These are phyloP conservation scores for Linum trigynum DNA, from an alignment of 345 rosid genomes.

Conservation along the genomic window DNA sequence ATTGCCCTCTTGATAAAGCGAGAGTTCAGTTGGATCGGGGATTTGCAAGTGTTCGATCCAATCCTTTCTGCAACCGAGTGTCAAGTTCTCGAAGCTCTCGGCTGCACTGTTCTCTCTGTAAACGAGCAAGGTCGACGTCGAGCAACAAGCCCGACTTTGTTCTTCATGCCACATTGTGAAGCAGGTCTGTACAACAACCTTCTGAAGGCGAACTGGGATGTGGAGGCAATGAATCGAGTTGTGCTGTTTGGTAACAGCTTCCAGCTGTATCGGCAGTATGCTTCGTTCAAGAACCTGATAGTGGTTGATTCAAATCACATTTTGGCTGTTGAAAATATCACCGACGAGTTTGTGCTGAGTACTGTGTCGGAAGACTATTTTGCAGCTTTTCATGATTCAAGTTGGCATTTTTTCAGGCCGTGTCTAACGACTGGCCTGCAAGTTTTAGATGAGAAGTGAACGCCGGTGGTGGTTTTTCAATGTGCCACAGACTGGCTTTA, in stretches of 20 bases:
- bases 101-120: slow-evolving; percentile 55
- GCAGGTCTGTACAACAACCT: slow-evolving; percentile 67
- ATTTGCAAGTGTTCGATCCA: slow-evolving; percentile 76
- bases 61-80: slow-evolving; percentile 61
- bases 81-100: slow-evolving; percentile 47
- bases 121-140: slow-evolving; percentile 71
- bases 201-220: slow-evolving; percentile 57
- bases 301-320: slow-evolving; percentile 33
- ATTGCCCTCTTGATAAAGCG: slow-evolving; percentile 66
- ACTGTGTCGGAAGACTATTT: slow-evolving; percentile 56
- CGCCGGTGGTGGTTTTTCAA: too few species aligned
- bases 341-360: slow-evolving; percentile 41
- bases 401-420: slow-evolving; percentile 84
- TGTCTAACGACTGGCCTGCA: slow-evolving; percentile 12
- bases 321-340: slow-evolving; percentile 33
- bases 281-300: slow-evolving; percentile 30
- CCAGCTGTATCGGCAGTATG: slow-evolving; percentile 40
- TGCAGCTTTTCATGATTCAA: slow-evolving; percentile 74
- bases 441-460: not conserved
- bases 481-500: too few species aligned
- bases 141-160: slow-evolving; percentile 55
- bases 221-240: slow-evolving; percentile 34
- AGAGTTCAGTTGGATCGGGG: slow-evolving; percentile 60
- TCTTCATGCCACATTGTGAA: slow-evolving; percentile 92
- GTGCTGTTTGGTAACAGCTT: slow-evolving; percentile 78